phyloP scores from a whole-genome alignment of 495 filamentous ascomycete genomes.

The Aspergillus affinis region DNA sequence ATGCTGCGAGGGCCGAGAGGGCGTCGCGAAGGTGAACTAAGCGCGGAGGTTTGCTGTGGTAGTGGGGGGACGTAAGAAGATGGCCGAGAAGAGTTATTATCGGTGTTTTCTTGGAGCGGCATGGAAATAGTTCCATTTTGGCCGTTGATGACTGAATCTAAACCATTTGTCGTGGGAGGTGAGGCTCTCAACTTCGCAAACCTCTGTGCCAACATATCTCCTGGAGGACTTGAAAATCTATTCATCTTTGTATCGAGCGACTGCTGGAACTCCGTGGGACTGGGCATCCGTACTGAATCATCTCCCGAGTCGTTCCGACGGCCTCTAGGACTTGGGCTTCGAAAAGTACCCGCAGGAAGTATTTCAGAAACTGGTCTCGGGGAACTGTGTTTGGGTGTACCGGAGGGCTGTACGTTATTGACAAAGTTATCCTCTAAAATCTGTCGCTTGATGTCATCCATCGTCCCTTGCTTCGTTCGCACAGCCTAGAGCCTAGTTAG shows the following conservation, averaged over 20 bases:
- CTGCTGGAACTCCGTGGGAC: conserved; percentile 40
- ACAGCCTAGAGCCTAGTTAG: conserved; percentile 27
- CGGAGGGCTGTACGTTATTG: conserved; percentile 33
- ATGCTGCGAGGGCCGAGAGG: conserved; percentile 59
- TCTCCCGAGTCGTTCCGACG: conserved; percentile 26
- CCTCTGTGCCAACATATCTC: conserved; percentile 44
- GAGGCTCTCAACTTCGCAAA: conserved; percentile 44
- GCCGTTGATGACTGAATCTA: conserved; percentile 6
- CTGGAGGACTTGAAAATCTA: conserved; percentile 29
- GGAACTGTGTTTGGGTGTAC: conserved; percentile 15
- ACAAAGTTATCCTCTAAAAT: conserved; percentile 45
- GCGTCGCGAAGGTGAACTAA: conserved; percentile 29
- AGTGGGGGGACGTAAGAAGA: conserved; percentile 22
- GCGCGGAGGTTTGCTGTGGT: conserved; percentile 19
- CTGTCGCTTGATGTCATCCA: conserved; percentile 44
- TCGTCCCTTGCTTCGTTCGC: conserved; percentile 49
- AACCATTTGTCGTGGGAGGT: conserved; percentile 15
- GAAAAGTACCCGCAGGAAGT: conserved; percentile 15
- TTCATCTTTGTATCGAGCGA: conserved; percentile 22
- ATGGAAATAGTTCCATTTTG: conserved; percentile 33
- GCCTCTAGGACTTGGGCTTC: conserved; percentile 19
- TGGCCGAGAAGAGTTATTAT: conserved; percentile 30
- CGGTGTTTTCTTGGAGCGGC: conserved; percentile 29
- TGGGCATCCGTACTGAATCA: conserved; percentile 40
- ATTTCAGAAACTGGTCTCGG: conserved; percentile 18